These are phyloP conservation scores for Colletotrichum sp. DNA, from an alignment of 2,329 filamentous ascomycete species.

Conservation along the genomic window DNA sequence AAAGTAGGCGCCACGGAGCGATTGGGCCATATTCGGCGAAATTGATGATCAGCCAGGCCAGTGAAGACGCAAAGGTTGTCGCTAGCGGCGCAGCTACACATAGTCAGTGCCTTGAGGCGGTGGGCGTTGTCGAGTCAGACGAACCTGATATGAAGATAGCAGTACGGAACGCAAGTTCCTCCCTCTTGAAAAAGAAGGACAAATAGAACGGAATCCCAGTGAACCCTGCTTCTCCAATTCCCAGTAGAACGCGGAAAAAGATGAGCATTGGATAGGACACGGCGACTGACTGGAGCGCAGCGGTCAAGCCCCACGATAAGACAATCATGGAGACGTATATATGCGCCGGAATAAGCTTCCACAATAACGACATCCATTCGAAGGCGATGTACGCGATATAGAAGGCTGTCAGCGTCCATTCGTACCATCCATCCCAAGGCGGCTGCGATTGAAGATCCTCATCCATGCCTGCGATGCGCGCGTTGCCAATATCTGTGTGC, in stretches of 20 bases:
- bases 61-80: constrained; percentile 78
- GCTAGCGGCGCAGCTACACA: constrained; percentile 79
- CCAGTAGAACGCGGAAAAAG: constrained; percentile 59
- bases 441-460: constrained; percentile 60
- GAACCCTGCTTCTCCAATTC: constrained; percentile 70
- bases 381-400: constrained; percentile 69
- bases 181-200: constrained; percentile 67
- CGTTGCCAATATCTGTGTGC: constrained; percentile 64
- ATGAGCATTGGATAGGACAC: constrained; percentile 68
- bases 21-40: constrained; percentile 70
- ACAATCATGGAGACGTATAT: constrained; percentile 68
- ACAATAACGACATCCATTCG: constrained; percentile 70
- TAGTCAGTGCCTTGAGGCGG: constrained; percentile 36
- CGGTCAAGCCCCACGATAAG: constrained; percentile 78
- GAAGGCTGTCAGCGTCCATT: constrained; percentile 66
- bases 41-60: constrained; percentile 81
- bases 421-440: constrained; percentile 54
- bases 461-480: constrained; percentile 68
- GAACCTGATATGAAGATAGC: constrained; percentile 82
- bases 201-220: constrained; percentile 68
- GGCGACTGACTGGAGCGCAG: constrained; percentile 73
- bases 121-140: constrained; percentile 36
- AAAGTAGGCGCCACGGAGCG: constrained; percentile 84
- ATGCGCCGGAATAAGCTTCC: constrained; percentile 65
- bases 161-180: constrained; percentile 83